phyloP scores from a whole-genome alignment of 371 early-diverging fungal species.

The Mortierella sp. region DNA sequence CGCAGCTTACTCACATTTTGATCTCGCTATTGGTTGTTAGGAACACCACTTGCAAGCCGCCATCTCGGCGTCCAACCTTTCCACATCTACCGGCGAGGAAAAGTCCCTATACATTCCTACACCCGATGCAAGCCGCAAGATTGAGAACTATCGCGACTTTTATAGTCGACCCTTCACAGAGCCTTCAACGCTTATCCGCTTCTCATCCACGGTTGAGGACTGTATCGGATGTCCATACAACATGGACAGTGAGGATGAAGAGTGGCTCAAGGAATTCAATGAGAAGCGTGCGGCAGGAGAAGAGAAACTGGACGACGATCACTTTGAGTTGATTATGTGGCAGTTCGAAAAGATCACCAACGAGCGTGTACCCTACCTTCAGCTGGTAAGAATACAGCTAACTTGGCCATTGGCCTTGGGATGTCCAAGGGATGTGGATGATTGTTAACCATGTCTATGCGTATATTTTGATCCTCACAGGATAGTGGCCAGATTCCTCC shows the following conservation, averaged over 20 bases:
- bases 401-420: no score
- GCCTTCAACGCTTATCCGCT: constrained; percentile 88
- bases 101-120: constrained; percentile 85
- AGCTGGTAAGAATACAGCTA: constrained; percentile 54
- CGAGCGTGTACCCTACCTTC: constrained; percentile 66
- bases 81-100: constrained; percentile 68
- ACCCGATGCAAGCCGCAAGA: constrained; percentile 85
- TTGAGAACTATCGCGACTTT: constrained; percentile 70
- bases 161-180: constrained; percentile 77
- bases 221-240: constrained; percentile 84
- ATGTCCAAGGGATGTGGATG: neutral
- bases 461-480: constrained; percentile 19
- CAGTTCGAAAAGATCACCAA: constrained; percentile 74
- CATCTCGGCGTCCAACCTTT: constrained; percentile 81
- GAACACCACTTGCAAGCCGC: constrained; percentile 98
- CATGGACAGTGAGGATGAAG: constrained; percentile 87
- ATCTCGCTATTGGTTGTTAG: constrained; percentile 53
- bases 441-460: neutral
- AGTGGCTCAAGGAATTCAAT: constrained; percentile 73
- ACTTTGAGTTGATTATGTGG: constrained; percentile 84
- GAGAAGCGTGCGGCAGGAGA: constrained; percentile 43
- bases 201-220: constrained; percentile 90
- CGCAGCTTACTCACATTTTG: neutral
- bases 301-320: constrained; percentile 68
- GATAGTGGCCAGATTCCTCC: constrained; percentile 60